Evolutionary conservation across 305 asterid species (phyloP).

Genomic region (Caryopteris hybrid): DNA sequence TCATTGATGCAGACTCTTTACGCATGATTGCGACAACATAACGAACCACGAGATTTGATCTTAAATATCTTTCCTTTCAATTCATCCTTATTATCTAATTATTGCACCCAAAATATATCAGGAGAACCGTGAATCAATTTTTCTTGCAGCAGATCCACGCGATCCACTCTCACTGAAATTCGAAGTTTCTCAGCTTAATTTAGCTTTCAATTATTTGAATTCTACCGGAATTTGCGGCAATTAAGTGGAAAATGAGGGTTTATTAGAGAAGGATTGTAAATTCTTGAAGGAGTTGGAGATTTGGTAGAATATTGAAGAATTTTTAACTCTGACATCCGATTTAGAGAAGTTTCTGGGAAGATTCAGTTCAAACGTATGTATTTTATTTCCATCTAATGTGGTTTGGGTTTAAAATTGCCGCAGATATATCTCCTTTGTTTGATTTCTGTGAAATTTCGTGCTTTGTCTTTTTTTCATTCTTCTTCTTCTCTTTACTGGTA

Average conservation of each 20-base stretch:
- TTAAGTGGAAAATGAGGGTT: background rate
- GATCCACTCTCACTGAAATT: conserved; percentile 1
- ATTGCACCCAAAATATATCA: conserved; percentile 3
- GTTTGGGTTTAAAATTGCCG: background rate
- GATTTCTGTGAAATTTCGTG: background rate
- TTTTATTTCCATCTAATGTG: background rate
- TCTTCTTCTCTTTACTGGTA: too few species aligned
- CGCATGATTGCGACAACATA: conserved; percentile 14
- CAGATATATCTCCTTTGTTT: background rate
- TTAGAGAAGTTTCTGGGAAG: background rate
- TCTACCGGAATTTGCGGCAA: background rate
- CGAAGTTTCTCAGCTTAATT: background rate
- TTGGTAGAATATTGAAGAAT: conserved; percentile 5
- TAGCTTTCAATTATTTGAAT: background rate
- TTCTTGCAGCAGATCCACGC: conserved; percentile 19
- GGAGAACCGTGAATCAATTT: background rate
- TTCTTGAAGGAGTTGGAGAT: background rate
- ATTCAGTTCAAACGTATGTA: background rate
- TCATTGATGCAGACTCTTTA: conserved; percentile 7
- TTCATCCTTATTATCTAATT: background rate
- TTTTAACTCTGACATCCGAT: background rate
- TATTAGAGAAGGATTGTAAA: background rate
- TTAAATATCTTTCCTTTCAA: conserved; percentile 4
- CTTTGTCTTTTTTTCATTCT: too few species aligned
- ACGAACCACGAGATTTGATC: conserved; percentile 14